phyloP scores from a whole-genome alignment of 1,284 basidiomycete species.

The Ustilago bromivora region DNA sequence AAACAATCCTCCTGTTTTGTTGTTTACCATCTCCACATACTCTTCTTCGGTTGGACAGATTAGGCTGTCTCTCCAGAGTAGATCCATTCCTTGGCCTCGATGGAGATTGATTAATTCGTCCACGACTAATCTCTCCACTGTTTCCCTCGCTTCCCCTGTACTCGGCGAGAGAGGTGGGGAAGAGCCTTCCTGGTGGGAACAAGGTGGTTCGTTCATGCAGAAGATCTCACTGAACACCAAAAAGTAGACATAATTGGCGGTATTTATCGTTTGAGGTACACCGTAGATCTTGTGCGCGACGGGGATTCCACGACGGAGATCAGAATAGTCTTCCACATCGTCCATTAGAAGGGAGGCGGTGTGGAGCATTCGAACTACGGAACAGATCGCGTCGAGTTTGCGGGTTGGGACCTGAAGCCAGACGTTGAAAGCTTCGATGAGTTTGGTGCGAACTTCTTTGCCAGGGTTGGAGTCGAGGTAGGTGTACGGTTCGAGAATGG shows the following conservation, averaged over 20 bases:
- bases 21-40: constrained; percentile 95
- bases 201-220: constrained; percentile 78
- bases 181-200: constrained; percentile 6
- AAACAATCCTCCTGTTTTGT: constrained; percentile 97
- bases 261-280: constrained; percentile 95
- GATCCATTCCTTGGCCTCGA: constrained; percentile 93
- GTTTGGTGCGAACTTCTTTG: constrained; percentile 88
- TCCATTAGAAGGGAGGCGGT: constrained; percentile 93
- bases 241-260: constrained; percentile 97
- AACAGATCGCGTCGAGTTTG: constrained; percentile 80
- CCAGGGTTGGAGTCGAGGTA: constrained; percentile 89
- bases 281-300: constrained; percentile 97
- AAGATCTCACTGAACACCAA: constrained; percentile 68
- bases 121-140: constrained; percentile 55
- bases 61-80: constrained; percentile 92
- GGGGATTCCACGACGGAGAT: constrained; percentile 85
- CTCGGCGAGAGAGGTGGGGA: too few species aligned
- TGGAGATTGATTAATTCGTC: constrained; percentile 87
- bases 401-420: constrained; percentile 87
- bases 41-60: constrained; percentile 94
- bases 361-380: constrained; percentile 92
- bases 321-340: constrained; percentile 96
- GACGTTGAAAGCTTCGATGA: constrained; percentile 92
- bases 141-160: constrained; percentile 6
- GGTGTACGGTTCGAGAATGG: constrained; percentile 82